Evolutionary conservation across 768 basidiomycete genomes (phyloP).

Genomic region (Leccinellum albellum): DNA sequence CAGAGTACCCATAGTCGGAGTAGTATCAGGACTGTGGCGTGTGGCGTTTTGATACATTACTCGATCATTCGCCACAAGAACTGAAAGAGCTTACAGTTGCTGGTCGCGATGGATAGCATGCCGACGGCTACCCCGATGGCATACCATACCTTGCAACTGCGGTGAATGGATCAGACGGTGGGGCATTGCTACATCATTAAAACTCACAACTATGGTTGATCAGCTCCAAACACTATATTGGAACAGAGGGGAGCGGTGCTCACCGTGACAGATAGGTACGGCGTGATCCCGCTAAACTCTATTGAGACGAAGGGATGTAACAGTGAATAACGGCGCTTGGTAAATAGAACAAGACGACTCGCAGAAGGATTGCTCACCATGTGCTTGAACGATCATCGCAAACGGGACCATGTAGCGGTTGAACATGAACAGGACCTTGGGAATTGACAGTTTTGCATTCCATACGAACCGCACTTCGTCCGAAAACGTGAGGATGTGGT

Average conservation of each 20-base stretch:
- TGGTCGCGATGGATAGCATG: constrained; percentile 32
- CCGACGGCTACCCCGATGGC: constrained; percentile 27
- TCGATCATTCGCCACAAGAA: background rate
- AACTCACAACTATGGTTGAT: constrained; percentile 19
- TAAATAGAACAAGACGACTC: no score
- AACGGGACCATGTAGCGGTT: constrained; percentile 33
- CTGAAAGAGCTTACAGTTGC: constrained; percentile 30
- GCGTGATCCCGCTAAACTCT: constrained; percentile 23
- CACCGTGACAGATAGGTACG: constrained; percentile 13
- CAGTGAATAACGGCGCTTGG: no score
- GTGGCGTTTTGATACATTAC: background rate
- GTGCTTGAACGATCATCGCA: constrained; percentile 27
- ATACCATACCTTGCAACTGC: constrained; percentile 27
- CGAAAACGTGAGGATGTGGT: constrained; percentile 31
- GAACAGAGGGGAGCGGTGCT: background rate
- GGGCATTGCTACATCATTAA: background rate
- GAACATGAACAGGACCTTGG: constrained; percentile 33
- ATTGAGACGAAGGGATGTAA: background rate
- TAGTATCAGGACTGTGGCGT: constrained; percentile 33
- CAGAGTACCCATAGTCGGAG: constrained; percentile 40
- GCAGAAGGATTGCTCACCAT: constrained; percentile 22
- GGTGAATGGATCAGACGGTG: constrained; percentile 1
- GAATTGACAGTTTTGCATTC: constrained; percentile 23
- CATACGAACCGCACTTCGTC: constrained; percentile 34
- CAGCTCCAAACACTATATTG: background rate